Evolutionary conservation across 306 rosid genomes (phyloP).

Genomic region (Prunus fruticosa): DNA sequence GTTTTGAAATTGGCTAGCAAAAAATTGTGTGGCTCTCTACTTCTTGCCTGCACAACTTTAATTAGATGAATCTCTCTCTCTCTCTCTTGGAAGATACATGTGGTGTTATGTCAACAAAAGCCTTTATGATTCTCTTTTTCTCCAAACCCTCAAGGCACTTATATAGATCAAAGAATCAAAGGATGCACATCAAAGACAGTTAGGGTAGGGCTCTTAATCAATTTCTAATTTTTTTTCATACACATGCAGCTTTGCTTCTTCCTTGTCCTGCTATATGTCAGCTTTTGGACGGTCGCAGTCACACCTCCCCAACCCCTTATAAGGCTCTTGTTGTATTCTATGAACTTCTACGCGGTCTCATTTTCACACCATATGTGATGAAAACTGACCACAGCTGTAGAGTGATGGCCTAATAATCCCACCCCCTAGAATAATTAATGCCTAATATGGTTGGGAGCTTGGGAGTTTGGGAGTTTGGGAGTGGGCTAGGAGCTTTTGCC

Average conservation of each 20-base stretch:
- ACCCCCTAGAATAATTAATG: neutral
- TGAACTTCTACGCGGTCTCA: neutral
- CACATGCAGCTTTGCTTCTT: neutral
- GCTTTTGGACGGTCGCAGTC: neutral
- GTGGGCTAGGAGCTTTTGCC: neutral
- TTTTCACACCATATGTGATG: neutral
- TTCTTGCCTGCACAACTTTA: neutral
- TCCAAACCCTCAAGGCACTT: neutral
- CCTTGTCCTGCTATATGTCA: neutral
- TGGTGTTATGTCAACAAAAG: too few relatives aligned
- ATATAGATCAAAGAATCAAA: neutral
- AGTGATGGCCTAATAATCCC: neutral
- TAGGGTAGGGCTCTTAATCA: constrained; percentile 9
- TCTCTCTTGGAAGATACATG: neutral
- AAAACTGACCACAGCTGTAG: constrained; percentile 5
- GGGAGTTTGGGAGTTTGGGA: constrained; percentile 2
- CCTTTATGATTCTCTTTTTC: too few relatives aligned
- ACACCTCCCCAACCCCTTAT: neutral
- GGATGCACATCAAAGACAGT: neutral
- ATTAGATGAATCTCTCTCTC: neutral
- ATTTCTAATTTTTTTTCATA: neutral
- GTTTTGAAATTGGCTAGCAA: neutral
- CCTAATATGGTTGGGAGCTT: constrained; percentile 13
- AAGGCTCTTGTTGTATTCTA: neutral
- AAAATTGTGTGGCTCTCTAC: neutral